phyloP scores from a whole-genome alignment of 352 stramenopile genomes.

The Ophiocytium majus region DNA sequence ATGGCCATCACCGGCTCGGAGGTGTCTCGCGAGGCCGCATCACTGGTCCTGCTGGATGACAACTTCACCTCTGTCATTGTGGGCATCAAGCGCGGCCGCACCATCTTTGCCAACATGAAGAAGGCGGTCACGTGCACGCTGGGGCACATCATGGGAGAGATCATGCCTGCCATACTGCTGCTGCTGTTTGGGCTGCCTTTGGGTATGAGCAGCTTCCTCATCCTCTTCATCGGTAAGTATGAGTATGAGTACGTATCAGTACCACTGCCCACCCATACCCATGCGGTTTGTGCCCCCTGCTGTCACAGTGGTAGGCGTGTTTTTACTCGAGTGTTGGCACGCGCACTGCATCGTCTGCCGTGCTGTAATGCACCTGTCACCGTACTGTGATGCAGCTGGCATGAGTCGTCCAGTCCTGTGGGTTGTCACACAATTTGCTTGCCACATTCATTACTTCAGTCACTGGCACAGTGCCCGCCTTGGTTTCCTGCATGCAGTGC shows the following conservation, averaged over 20 bases:
- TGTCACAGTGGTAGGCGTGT: too few species aligned
- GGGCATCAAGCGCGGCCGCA: conserved; percentile 86
- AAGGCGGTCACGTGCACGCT: conserved; percentile 87
- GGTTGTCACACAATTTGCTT: too few species aligned
- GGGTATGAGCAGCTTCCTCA: conserved; percentile 2
- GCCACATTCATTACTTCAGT: too few species aligned
- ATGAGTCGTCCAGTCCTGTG: too few species aligned
- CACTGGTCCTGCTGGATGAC: conserved; percentile 94
- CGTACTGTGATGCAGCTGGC: too few species aligned
- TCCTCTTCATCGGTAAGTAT: conserved; percentile 19
- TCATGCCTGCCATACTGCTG: conserved; percentile 7
- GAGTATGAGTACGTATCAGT: not conserved
- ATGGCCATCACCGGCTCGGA: conserved; percentile 96
- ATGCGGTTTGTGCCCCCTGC: too few species aligned
- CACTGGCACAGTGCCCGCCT: too few species aligned
- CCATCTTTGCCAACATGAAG: conserved; percentile 92
- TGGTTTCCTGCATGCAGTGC: too few species aligned
- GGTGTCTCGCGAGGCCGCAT: conserved; percentile 79
- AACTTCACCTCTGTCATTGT: conserved; percentile 94
- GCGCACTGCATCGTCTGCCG: conserved; percentile 70
- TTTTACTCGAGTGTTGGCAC: not conserved
- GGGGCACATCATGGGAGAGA: conserved; percentile 72
- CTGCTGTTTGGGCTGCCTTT: not conserved
- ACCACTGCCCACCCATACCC: too few species aligned
- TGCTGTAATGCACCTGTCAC: too few species aligned